Evolutionary conservation across 2,329 filamentous ascomycete species (phyloP), one percentile per base, ranked within the genome.

Genomic region (Eutypella sp.): DNA sequence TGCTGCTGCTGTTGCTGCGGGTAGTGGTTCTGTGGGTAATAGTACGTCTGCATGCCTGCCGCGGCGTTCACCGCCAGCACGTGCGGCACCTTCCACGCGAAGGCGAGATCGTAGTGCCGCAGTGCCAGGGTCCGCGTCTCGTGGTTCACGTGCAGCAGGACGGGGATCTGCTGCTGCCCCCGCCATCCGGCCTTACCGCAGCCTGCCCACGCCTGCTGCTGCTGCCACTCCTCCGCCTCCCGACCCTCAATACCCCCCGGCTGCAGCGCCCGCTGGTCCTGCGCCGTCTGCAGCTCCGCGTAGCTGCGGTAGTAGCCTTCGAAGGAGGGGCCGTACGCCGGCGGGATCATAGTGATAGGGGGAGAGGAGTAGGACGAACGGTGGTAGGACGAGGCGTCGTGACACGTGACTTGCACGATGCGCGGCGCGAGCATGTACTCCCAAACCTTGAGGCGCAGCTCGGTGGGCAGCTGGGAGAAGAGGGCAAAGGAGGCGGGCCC

Each of bases 391-490:
- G 34, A 58, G 58, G 46, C 22, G 10, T 67, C 60, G 48, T 72
- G 57, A 56, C 73, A 75, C 46, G 69, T 67, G 22, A 66, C 64
- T 7, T 69, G 59, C 37, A 75, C 55, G 49, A 76, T 65, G 47
- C 74, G 71, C 23, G 72, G 73, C 49, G 63, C 65, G 41, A 75
- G 56, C 40, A 74, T 57, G 41, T 57, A 62, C 45, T 67, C 63
- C 74, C 73, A 77, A 50, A 77, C 64, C 57, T 68, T 67, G 44
- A 75, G 61, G 40, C 74, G 72, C 44, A 77, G 65, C 58, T 77
- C 74, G 22, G 67, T 45, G 2, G 74, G 74, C 7, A 75, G 65
- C n/a, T 51, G 37, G 3, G 59, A 47, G 55, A 76, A 76, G 39
- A 47, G 57, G 16, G 54, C 24, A 51, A 64, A 65, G 2, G 2